Evolutionary conservation across 306 rosid species (phyloP), one percentile per base, ranked within the genome.

Genomic region (Prosopis cineraria): DNA sequence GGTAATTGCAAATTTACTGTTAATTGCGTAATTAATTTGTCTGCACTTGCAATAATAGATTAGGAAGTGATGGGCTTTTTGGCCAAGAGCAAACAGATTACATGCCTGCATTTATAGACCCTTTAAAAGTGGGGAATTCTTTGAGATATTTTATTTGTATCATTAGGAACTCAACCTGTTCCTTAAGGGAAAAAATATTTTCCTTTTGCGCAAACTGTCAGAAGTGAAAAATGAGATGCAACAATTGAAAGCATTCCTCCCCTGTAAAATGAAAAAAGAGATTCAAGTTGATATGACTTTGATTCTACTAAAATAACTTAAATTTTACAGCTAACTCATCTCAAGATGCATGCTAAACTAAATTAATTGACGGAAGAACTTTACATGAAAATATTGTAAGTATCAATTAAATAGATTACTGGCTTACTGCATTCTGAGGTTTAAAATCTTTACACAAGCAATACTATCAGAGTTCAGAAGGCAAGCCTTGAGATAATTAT

Each of bases 1-100:
- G 91, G 98, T 91, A 86, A 81, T 43, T 76, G 75, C 70, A 19
- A 77, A 36, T 3, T 74, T 56, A 29, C 77, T 31, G 24, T 4
- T 8, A 45, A 36, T 20, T 30, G 1, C 19, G 4, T 58, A 4
- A 24, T 56, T 56, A 56, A 40, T 68, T 44, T 31, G 11, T 20
- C 20, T 59, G 31, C 63, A 7, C 47, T 30, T 27, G 6, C 62
- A 72, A 58, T 52, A 43, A 13, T 25, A 41, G 1, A 69, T 44
- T 41, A 14, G 27, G 34, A 69, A 69, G 25, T 9, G 62, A 24
- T 2, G 31, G 22, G 31, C 3, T 70, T 44, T 70, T 17, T 27
- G 7, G 5, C 10, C 19, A 6, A 4, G 30, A 17, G 17, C 39
- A 70, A 10, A 48, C 19, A 30, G 17, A 47, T 70, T 70, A 48